Percentiles rank a stretch among this genome's conserved stretches.
Conservation (phyloP, 768 basidiomycete genomes). For the Gymnopilus dilepis region DNA sequence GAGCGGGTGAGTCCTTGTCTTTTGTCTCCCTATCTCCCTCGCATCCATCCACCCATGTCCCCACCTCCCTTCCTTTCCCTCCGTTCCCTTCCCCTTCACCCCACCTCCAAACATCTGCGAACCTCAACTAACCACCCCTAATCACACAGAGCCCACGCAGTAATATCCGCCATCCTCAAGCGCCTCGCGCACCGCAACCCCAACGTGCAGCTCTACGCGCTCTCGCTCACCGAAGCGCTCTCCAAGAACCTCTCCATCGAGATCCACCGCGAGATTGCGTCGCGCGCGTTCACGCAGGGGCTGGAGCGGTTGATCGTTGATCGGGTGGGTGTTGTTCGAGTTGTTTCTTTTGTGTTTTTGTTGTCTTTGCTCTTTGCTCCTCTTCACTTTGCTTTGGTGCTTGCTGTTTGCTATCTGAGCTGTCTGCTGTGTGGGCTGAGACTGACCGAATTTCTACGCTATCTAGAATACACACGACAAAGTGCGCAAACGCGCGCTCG, state of each 20-base stretch:
- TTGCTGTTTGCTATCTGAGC: no score
- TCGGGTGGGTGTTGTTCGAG: conserved; percentile 57
- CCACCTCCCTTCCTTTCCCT: no score
- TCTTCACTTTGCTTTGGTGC: background rate
- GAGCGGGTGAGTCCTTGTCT: conserved; percentile 59
- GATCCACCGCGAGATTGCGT: conserved; percentile 86
- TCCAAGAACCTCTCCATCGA: conserved; percentile 89
- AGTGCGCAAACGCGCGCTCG: conserved; percentile 78
- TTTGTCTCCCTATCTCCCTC: background rate
- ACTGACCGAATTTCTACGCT: no score
- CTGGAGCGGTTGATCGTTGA: conserved; percentile 88
- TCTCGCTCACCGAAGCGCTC: conserved; percentile 86
- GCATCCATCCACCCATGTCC: no score
- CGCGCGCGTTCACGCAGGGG: conserved; percentile 88
- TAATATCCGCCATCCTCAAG: conserved; percentile 84
- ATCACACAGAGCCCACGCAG: conserved; percentile 86
- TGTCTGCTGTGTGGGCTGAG: no score
- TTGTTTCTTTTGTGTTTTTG: background rate
- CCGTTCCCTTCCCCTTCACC: no score
- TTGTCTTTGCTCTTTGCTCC: conserved; percentile 2
- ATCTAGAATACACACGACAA: conserved; percentile 87
- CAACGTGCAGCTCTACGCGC: conserved; percentile 94
- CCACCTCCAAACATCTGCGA: background rate
- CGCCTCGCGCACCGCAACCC: conserved; percentile 93
- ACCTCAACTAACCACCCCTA: background rate